These are phyloP conservation scores for Cairneyella variabilis DNA, from an alignment of 495 filamentous ascomycete species.

Conservation along the genomic window DNA sequence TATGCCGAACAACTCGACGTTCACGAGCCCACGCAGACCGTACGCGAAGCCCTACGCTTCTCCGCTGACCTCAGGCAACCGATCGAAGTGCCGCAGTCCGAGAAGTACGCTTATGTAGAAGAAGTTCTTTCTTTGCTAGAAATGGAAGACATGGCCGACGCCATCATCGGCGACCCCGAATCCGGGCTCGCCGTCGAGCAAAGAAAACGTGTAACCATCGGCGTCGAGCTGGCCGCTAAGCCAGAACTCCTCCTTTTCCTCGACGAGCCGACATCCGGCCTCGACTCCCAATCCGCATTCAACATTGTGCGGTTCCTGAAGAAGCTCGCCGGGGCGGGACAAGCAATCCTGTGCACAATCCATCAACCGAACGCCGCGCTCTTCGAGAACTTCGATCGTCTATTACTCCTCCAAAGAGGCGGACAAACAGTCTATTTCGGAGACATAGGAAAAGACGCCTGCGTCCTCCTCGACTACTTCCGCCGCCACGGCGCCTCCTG, in stretches of 20 bases:
- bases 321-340: conserved; percentile 77
- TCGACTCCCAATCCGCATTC: conserved; percentile 82
- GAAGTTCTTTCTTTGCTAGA: conserved; percentile 59
- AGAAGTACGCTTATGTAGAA: conserved; percentile 60
- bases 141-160: conserved; percentile 79
- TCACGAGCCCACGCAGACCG: conserved; percentile 56
- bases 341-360: conserved; percentile 89
- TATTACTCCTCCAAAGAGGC: conserved; percentile 62
- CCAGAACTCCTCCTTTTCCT: conserved; percentile 83
- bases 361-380: conserved; percentile 86
- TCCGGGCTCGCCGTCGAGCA: conserved; percentile 86
- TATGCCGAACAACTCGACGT: conserved; percentile 88
- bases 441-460: conserved; percentile 59
- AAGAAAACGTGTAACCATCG: conserved; percentile 86
- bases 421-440: conserved; percentile 76
- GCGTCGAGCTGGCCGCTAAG: conserved; percentile 82
- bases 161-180: conserved; percentile 74
- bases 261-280: conserved; percentile 85
- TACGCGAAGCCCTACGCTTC: conserved; percentile 44
- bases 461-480: conserved; percentile 62
- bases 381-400: conserved; percentile 75
- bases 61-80: conserved; percentile 46
- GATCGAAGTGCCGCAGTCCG: conserved; percentile 34
- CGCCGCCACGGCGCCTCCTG: conserved; percentile 56
- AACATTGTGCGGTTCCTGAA: conserved; percentile 86